Evolutionary conservation across 805 yeast genomes (phyloP).

Genomic region (Wickerhamomyces chaumierensis): DNA sequence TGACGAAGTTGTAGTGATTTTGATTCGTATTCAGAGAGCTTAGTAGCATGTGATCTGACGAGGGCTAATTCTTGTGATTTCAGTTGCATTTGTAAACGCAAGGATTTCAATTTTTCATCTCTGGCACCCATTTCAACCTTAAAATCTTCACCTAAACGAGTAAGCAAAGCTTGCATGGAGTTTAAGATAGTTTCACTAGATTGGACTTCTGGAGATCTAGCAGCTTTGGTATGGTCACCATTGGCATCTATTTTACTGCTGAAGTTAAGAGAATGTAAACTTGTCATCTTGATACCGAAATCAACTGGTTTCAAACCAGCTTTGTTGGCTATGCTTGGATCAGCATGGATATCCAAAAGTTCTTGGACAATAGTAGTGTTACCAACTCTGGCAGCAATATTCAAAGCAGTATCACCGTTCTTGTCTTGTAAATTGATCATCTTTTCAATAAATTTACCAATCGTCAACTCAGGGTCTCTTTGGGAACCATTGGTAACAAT

Average conservation of each 20-base stretch:
- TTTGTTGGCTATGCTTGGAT: constrained; percentile 65
- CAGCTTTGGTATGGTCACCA: neutral
- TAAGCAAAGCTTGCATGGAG: constrained; percentile 39
- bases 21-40: constrained; percentile 33
- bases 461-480: constrained; percentile 33
- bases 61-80: constrained; percentile 27
- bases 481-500: constrained; percentile 46
- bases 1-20: constrained; percentile 39
- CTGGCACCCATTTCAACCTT: constrained; percentile 43
- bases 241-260: neutral
- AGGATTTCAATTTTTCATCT: constrained; percentile 38
- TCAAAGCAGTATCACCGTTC: constrained; percentile 92
- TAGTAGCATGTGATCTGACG: constrained; percentile 37
- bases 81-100: constrained; percentile 32
- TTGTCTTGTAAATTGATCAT: constrained; percentile 83
- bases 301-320: constrained; percentile 82
- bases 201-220: neutral
- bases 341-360: constrained; percentile 80
- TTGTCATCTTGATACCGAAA: constrained; percentile 54
- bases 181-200: constrained; percentile 31
- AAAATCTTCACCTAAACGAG: constrained; percentile 46
- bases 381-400: constrained; percentile 84
- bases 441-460: constrained; percentile 50
- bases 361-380: constrained; percentile 72
- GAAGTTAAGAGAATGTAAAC: constrained; percentile 4